These are phyloP conservation scores for Tarenaya hassleriana DNA, from an alignment of 345 rosid genomes.

Conservation along the genomic window DNA sequence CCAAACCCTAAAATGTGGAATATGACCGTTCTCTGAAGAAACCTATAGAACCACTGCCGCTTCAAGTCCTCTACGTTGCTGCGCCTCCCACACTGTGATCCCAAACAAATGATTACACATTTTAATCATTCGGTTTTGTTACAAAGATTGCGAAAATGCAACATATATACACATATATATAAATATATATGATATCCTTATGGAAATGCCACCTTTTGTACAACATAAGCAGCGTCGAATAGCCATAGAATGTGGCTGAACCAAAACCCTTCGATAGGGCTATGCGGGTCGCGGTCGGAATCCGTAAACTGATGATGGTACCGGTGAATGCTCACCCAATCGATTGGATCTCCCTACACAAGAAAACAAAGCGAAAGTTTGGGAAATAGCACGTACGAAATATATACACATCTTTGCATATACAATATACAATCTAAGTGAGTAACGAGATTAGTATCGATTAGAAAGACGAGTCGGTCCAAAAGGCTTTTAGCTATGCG, in stretches of 20 bases:
- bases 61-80: slow-evolving; percentile 80
- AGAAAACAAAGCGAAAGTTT: not conserved
- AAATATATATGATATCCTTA: too few species aligned
- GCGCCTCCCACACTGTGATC: slow-evolving; percentile 60
- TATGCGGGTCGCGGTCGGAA: slow-evolving; percentile 86
- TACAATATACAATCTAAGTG: too few species aligned
- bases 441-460: too few species aligned
- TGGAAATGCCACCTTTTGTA: slow-evolving; percentile 37
- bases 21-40: slow-evolving; percentile 48
- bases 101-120: not conserved
- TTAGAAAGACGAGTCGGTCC: too few species aligned
- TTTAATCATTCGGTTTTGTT: slow-evolving; percentile 4
- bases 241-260: slow-evolving; percentile 82
- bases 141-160: not conserved
- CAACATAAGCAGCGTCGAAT: slow-evolving; percentile 46
- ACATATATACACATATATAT: not conserved
- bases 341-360: slow-evolving; percentile 53
- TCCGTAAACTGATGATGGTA: slow-evolving; percentile 79
- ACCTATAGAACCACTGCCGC: slow-evolving; percentile 71
- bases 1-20: slow-evolving; percentile 65
- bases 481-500: too few species aligned
- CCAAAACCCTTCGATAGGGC: slow-evolving; percentile 95
- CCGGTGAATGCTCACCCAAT: slow-evolving; percentile 91
- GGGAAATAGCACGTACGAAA: too few species aligned
- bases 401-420: too few species aligned